Conservation (phyloP, 176 grass and related monocot species). For the Miscanthus lutarioriparius region DNA sequence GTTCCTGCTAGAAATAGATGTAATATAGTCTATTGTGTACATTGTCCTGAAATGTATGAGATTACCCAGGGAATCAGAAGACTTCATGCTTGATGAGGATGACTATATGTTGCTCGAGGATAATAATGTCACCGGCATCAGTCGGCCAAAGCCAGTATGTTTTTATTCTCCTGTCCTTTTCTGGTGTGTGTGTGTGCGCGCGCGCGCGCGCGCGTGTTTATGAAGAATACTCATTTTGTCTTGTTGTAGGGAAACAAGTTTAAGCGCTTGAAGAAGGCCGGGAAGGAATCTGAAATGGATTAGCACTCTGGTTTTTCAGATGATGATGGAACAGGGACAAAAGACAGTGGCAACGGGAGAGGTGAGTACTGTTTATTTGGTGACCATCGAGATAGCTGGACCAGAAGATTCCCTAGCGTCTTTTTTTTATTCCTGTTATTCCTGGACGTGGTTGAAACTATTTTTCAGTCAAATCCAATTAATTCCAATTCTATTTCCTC, state of each 20-base stretch:
- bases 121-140: slow-evolving; percentile 84
- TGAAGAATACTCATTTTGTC: not conserved
- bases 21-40: slow-evolving; percentile 8
- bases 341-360: too few species aligned
- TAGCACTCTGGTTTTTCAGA: too few species aligned
- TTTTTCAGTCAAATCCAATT: too few species aligned
- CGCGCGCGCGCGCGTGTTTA: not conserved
- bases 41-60: slow-evolving; percentile 26
- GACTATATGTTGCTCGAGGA: slow-evolving; percentile 96
- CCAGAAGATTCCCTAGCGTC: too few species aligned
- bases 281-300: too few species aligned
- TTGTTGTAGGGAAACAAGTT: slow-evolving; percentile 66
- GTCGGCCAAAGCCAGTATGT: slow-evolving; percentile 70
- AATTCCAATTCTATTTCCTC: too few species aligned
- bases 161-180: not conserved
- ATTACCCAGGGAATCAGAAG: slow-evolving; percentile 66
- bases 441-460: too few species aligned
- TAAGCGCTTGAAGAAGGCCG: slow-evolving; percentile 86
- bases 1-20: not conserved
- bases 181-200: too few species aligned
- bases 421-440: too few species aligned
- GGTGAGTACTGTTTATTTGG: too few species aligned
- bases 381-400: too few species aligned
- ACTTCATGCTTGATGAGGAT: slow-evolving; percentile 89
- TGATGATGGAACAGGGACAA: too few species aligned